These are phyloP conservation scores for Clavispora vitiphila DNA, from an alignment of 805 yeast species.

Conservation along the genomic window DNA sequence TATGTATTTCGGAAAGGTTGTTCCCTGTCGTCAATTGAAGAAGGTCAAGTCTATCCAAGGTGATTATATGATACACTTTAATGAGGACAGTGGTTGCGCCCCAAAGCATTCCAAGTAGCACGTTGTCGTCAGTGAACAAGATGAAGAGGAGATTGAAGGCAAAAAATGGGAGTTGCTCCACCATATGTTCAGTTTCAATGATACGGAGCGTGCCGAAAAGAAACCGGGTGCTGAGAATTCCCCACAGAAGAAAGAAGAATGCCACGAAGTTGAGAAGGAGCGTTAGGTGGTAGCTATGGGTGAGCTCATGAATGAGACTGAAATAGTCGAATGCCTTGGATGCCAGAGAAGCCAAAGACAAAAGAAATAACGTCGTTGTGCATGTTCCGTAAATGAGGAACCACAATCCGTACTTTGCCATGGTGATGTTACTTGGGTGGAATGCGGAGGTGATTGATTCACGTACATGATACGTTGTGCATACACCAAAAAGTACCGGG, in stretches of 20 bases:
- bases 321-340: conserved; percentile 10
- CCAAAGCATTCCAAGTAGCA: conserved; percentile 46
- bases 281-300: conserved; percentile 10
- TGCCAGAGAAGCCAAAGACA: conserved; percentile 9
- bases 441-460: background rate
- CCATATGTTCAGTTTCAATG: conserved; percentile 66
- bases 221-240: conserved; percentile 32
- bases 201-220: conserved; percentile 73
- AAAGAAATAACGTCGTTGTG: conserved; percentile 9
- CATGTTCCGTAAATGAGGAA: conserved; percentile 7
- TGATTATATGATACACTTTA: conserved; percentile 75
- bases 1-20: conserved; percentile 13
- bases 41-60: conserved; percentile 48
- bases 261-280: conserved; percentile 15
- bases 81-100: conserved; percentile 29
- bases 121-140: conserved; percentile 59
- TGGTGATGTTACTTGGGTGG: background rate
- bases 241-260: conserved; percentile 14
- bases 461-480: background rate
- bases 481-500: background rate
- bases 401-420: conserved; percentile 2
- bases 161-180: conserved; percentile 32
- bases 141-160: conserved; percentile 49
- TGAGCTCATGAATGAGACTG: conserved; percentile 14
- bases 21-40: conserved; percentile 26